A percentile compares a stretch with the other conserved stretches of the same genome.
Evolutionary conservation across 2,329 filamentous ascomycete genomes (phyloP).

Genomic region (Trichophaea hybrida): DNA sequence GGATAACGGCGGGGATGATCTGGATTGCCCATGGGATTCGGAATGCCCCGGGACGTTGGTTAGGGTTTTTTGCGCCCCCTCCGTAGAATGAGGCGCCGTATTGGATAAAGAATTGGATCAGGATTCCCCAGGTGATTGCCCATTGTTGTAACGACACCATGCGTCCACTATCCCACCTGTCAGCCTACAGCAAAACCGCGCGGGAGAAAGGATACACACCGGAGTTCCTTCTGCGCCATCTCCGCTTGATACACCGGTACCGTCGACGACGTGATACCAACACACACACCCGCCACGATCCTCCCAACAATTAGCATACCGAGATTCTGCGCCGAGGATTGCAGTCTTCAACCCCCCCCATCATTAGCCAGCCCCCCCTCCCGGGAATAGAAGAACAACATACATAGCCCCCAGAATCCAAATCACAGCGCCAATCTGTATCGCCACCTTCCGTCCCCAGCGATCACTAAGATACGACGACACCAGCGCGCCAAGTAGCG

Average conservation of each 20-base stretch:
- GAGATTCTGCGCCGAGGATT: conserved; percentile 49
- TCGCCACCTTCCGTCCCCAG: conserved; percentile 38
- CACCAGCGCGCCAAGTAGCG: conserved; percentile 34
- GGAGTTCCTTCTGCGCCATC: conserved; percentile 44
- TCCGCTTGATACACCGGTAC: conserved; percentile 59
- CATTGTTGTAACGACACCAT: conserved; percentile 54
- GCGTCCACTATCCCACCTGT: conserved; percentile 34
- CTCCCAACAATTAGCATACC: conserved; percentile 58
- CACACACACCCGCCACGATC: conserved; percentile 55
- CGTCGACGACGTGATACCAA: conserved; percentile 59
- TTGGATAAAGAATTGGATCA: conserved; percentile 53
- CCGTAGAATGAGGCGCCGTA: conserved; percentile 46
- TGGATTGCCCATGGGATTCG: conserved; percentile 49
- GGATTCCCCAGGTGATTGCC: conserved; percentile 56
- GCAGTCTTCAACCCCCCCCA: conserved; percentile 37
- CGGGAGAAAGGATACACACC: conserved; percentile 23
- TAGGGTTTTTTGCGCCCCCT: conserved; percentile 37
- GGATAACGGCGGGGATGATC: conserved; percentile 40
- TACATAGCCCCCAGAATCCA: conserved; percentile 39
- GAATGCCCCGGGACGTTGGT: conserved; percentile 42
- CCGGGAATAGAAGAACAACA: conserved; percentile 6
- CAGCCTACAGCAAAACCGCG: neutral
- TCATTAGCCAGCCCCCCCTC: neutral
- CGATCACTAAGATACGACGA: conserved; percentile 41
- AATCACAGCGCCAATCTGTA: conserved; percentile 39